phyloP scores from a whole-genome alignment of 768 basidiomycete genomes.

The Lyophyllum shimeji region DNA sequence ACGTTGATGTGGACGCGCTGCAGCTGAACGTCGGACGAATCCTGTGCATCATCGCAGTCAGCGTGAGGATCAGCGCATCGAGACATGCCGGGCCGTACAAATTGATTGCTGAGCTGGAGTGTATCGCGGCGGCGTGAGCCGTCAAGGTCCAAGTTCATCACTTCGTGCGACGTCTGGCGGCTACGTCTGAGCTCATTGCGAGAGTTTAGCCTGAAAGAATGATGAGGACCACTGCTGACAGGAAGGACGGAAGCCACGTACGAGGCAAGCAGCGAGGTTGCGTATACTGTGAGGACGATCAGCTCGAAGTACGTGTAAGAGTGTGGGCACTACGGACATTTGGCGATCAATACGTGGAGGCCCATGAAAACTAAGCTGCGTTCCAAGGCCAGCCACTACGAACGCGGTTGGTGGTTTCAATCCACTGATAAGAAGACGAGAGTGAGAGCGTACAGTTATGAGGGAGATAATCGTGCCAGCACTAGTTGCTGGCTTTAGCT shows the following conservation, averaged over 20 bases:
- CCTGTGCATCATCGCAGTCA: neutral
- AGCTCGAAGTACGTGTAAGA: neutral
- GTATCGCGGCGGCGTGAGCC: neutral
- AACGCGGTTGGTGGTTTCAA: neutral
- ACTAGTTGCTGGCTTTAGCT: neutral
- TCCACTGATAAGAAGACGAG: constrained; percentile 1
- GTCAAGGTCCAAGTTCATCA: neutral
- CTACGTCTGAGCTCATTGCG: neutral
- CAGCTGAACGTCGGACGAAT: neutral
- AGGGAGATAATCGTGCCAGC: constrained; percentile 13
- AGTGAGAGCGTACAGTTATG: constrained; percentile 7
- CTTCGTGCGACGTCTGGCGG: neutral
- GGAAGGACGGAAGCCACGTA: neutral
- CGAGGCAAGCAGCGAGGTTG: constrained; percentile 24
- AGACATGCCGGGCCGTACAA: neutral
- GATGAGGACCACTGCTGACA: neutral
- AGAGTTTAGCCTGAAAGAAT: neutral
- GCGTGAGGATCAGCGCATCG: neutral
- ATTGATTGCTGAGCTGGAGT: neutral
- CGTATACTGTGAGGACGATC: constrained; percentile 21
- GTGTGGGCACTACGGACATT: constrained; percentile 27
- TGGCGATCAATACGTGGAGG: constrained; percentile 40
- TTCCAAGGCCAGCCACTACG: constrained; percentile 2
- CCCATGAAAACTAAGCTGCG: constrained; percentile 39
- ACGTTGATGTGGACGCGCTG: neutral